Evolutionary conservation across 768 basidiomycete species (phyloP).

Genomic region (Termitomyces sp.): DNA sequence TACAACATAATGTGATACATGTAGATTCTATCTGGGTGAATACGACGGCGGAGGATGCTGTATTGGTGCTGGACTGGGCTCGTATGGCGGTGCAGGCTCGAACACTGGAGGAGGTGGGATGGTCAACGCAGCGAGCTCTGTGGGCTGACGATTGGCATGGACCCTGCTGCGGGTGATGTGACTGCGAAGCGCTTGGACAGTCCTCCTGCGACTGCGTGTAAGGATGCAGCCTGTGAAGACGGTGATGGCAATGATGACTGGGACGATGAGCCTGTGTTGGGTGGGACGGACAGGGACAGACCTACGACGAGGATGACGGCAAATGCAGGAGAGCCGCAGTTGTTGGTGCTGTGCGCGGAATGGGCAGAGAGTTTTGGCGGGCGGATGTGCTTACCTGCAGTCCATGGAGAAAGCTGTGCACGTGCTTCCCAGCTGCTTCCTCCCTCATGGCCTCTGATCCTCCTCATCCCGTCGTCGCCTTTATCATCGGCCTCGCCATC

Average conservation of each 20-base stretch:
- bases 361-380: not conserved
- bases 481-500: constrained; percentile 84
- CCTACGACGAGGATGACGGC: not conserved
- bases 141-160: not conserved
- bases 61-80: not conserved
- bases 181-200: not conserved
- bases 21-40: constrained; percentile 4
- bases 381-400: not conserved
- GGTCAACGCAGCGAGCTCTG: not conserved
- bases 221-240: not conserved
- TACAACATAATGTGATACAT: not conserved
- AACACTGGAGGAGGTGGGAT: not conserved
- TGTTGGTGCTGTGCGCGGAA: not conserved
- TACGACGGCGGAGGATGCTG: constrained; percentile 16
- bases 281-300: not conserved
- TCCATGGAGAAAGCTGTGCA: not conserved
- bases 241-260: not conserved
- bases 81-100: constrained; percentile 15
- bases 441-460: constrained; percentile 7
- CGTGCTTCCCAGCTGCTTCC: not conserved
- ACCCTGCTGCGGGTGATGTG: not conserved
- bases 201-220: not conserved
- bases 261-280: no score
- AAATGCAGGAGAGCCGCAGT: not conserved
- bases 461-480: constrained; percentile 39